Percentiles rank a stretch among this genome's conserved stretches.
phyloP scores from a whole-genome alignment of 1,139 yeast species.

The Sugiyamaella grinbergsii region DNA sequence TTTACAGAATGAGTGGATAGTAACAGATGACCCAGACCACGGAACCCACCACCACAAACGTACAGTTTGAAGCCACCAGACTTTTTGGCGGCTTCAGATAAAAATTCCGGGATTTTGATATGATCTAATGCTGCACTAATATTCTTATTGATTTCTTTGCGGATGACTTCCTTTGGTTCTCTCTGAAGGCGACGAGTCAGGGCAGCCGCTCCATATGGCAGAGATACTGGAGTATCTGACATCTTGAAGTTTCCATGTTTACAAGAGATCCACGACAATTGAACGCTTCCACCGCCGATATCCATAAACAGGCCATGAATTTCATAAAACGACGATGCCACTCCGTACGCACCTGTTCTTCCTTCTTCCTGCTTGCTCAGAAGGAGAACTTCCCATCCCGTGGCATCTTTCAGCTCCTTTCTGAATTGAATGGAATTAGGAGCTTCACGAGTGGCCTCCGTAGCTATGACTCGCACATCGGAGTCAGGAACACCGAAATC shows the following conservation, averaged over 20 bases:
- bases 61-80: slow-evolving; percentile 62
- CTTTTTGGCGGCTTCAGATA: slow-evolving; percentile 43
- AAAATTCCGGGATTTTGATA: slow-evolving; percentile 41
- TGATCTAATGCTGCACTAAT: slow-evolving; percentile 49
- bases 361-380: slow-evolving; percentile 63
- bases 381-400: slow-evolving; percentile 63
- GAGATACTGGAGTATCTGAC: slow-evolving; percentile 58
- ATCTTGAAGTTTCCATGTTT: slow-evolving; percentile 54
- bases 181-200: slow-evolving; percentile 54
- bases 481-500: slow-evolving; percentile 64
- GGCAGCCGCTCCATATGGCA: slow-evolving; percentile 71
- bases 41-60: slow-evolving; percentile 68
- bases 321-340: slow-evolving; percentile 64
- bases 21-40: slow-evolving; percentile 63
- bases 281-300: slow-evolving; percentile 66
- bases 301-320: slow-evolving; percentile 66
- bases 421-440: slow-evolving; percentile 59
- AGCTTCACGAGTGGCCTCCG: slow-evolving; percentile 68
- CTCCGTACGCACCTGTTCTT: slow-evolving; percentile 64
- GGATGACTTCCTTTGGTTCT: slow-evolving; percentile 44
- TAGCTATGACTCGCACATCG: slow-evolving; percentile 63
- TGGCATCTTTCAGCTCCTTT: slow-evolving; percentile 52
- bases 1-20: slow-evolving; percentile 56
- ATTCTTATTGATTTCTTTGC: slow-evolving; percentile 31
- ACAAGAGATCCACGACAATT: slow-evolving; percentile 64